Evolutionary conservation across 768 basidiomycete species (phyloP).

Genomic region (Trametes cinnabarina): DNA sequence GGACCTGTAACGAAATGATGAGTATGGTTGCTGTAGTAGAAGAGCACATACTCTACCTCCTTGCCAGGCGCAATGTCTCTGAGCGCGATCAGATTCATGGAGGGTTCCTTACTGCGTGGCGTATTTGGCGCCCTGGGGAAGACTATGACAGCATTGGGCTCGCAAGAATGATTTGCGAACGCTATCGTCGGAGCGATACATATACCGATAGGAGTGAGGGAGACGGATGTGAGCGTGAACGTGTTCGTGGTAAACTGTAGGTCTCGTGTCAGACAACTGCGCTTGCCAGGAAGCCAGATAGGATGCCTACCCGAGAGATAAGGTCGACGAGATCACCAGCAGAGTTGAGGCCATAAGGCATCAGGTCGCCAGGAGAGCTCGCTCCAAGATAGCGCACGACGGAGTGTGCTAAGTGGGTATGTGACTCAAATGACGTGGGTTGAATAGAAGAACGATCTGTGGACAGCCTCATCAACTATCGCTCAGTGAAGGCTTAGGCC

Average conservation of each 20-base stretch:
- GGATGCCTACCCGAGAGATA: slow-evolving; percentile 61
- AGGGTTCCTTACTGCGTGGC: slow-evolving; percentile 45
- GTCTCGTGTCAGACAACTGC: background rate
- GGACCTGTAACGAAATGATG: slow-evolving; percentile 45
- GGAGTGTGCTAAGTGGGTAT: slow-evolving; percentile 71
- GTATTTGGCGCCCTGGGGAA: slow-evolving; percentile 61
- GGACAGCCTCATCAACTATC: background rate
- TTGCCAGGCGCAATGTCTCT: slow-evolving; percentile 60
- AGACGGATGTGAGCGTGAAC: slow-evolving; percentile 77
- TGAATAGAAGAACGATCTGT: slow-evolving; percentile 59
- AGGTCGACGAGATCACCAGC: slow-evolving; percentile 65
- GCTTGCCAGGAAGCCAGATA: background rate
- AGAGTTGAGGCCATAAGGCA: slow-evolving; percentile 53
- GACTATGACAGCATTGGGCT: slow-evolving; percentile 87
- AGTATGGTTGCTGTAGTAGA: background rate
- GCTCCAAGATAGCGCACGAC: slow-evolving; percentile 69
- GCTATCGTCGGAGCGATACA: slow-evolving; percentile 80
- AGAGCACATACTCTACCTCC: slow-evolving; percentile 52
- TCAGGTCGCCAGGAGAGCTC: slow-evolving; percentile 56
- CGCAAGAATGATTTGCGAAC: slow-evolving; percentile 85
- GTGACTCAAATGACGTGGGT: slow-evolving; percentile 48
- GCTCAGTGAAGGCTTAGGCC: background rate
- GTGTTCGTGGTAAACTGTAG: slow-evolving; percentile 87
- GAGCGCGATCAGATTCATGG: slow-evolving; percentile 73
- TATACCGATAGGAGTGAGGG: slow-evolving; percentile 78